Base-by-base conservation (phyloP, 169 alveolate species). In the Cryptosporidium baileyi region DNA sequence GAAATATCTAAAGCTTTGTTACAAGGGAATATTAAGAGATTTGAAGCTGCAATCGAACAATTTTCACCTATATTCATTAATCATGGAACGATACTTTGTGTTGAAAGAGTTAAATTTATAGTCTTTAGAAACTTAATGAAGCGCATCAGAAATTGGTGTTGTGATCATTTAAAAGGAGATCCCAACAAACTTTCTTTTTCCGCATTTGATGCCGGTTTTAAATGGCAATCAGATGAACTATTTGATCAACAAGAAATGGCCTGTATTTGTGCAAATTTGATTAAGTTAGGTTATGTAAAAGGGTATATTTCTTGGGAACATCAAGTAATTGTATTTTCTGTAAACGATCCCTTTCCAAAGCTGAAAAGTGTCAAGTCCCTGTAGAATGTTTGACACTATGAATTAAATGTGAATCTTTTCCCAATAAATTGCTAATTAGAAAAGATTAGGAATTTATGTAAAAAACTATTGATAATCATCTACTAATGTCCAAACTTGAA, bases 281-380 rank as follows among this genome's bases (percentile, higher is more conserved):
- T 93, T 34, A 51, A 88, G 17, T 63, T 93, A 62, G 95, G 96
- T 7, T 92, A 92, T 24, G 88, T 93, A 34, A 93, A 93, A 91
- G 96, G 96, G 3, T 93, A 93, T 89, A 74, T 93, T 8, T 93
- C 96, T n/a, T 93, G 96, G 96, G 96, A 92, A 41, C 88, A 89
- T 63, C 89, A 81, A 80, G 91, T 89, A 67, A 82, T 93, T 17
- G 96, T 93, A 5, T 93, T 92, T 61, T 92, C 95, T 80, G 91
- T 88, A 40, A 82, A 91, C 32, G 90, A 93, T 57, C 96, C 96
- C 15, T 93, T 93, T 80, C 96, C 96, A 40, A 54, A 24, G 24
- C 36, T 74, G 17, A 54, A 32, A 51, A 54, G 40, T 26, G 3
- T 74, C 30, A 74, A 74, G 24, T 32, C 67, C 17, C 34, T 17